Evolutionary conservation across 1,284 basidiomycete genomes (phyloP).

Genomic region (Pseudozyma sp.): DNA sequence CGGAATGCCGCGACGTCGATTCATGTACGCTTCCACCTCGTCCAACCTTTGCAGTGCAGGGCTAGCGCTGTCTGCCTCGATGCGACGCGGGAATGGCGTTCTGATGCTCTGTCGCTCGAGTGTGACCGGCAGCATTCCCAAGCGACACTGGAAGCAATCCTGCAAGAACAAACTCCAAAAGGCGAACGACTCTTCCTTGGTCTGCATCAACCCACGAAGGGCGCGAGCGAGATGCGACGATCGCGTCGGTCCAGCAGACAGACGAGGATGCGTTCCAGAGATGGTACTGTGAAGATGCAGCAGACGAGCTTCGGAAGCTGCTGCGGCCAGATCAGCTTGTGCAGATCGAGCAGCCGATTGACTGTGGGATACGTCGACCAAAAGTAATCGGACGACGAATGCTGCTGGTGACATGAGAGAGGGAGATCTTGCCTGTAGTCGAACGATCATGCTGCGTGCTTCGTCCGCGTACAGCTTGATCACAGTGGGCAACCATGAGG

Average conservation of each 20-base stretch:
- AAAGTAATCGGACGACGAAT: slow-evolving; percentile 14
- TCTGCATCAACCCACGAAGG: slow-evolving; percentile 26
- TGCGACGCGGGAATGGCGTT: slow-evolving; percentile 17
- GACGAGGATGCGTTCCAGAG: slow-evolving; percentile 7
- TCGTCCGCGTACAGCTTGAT: slow-evolving; percentile 16
- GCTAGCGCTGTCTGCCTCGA: neutral
- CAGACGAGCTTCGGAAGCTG: slow-evolving; percentile 23
- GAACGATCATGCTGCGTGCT: slow-evolving; percentile 15
- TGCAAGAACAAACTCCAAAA: slow-evolving; percentile 37
- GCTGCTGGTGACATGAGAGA: slow-evolving; percentile 11
- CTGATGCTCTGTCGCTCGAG: slow-evolving; percentile 26
- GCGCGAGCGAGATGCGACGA: slow-evolving; percentile 21
- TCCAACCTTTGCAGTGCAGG: slow-evolving; percentile 3
- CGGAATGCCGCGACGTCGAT: slow-evolving; percentile 19
- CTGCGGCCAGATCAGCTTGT: slow-evolving; percentile 15
- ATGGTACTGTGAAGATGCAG: slow-evolving; percentile 16
- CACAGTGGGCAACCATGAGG: slow-evolving; percentile 8
- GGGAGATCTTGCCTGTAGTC: slow-evolving; percentile 4
- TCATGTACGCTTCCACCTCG: slow-evolving; percentile 12
- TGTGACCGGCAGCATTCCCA: slow-evolving; percentile 12
- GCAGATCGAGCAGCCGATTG: slow-evolving; percentile 1
- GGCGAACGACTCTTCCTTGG: slow-evolving; percentile 14
- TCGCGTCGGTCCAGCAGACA: slow-evolving; percentile 11
- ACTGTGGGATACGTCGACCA: slow-evolving; percentile 16
- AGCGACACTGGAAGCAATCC: slow-evolving; percentile 33